phyloP scores from a whole-genome alignment of 148 eudicot species.

The Euryodendron excelsum region DNA sequence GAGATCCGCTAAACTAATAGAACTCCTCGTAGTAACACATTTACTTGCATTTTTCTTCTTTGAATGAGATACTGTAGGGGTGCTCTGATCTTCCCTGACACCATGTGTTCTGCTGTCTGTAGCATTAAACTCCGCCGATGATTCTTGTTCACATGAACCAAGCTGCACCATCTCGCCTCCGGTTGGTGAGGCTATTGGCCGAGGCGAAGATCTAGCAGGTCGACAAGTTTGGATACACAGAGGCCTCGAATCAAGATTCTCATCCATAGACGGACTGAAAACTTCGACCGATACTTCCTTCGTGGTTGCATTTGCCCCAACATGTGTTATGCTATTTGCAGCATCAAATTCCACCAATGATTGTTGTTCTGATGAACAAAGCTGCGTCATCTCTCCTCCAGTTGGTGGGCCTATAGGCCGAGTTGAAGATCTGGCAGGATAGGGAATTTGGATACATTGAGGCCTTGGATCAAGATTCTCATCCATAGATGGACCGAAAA shows the following conservation, averaged over 20 bases:
- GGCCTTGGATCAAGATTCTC: constrained; percentile 34
- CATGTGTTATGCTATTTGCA: constrained; percentile 19
- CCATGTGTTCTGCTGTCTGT: constrained; percentile 21
- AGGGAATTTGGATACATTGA: constrained; percentile 27
- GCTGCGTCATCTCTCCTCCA: constrained; percentile 23
- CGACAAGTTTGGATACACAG: constrained; percentile 25
- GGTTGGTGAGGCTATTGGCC: constrained; percentile 20
- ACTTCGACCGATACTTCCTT: too few species aligned
- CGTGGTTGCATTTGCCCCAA: constrained; percentile 20
- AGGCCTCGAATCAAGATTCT: constrained; percentile 31
- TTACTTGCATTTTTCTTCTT: constrained; percentile 38
- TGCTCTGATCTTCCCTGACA: constrained; percentile 17
- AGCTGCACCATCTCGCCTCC: constrained; percentile 21
- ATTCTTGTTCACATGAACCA: constrained; percentile 27
- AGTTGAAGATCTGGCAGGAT: constrained; percentile 23
- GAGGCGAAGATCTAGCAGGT: constrained; percentile 23
- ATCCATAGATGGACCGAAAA: constrained; percentile 40
- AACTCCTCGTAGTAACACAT: constrained; percentile 74
- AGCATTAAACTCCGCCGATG: constrained; percentile 25
- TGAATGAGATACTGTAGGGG: constrained; percentile 19
- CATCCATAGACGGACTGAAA: constrained; percentile 42
- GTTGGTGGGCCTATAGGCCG: constrained; percentile 17
- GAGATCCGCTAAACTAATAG: constrained; percentile 67
- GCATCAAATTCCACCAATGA: constrained; percentile 26
- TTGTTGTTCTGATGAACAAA: constrained; percentile 27